These are phyloP conservation scores for Blumeria graminis DNA, from an alignment of 2,329 filamentous ascomycete species.

Conservation along the genomic window DNA sequence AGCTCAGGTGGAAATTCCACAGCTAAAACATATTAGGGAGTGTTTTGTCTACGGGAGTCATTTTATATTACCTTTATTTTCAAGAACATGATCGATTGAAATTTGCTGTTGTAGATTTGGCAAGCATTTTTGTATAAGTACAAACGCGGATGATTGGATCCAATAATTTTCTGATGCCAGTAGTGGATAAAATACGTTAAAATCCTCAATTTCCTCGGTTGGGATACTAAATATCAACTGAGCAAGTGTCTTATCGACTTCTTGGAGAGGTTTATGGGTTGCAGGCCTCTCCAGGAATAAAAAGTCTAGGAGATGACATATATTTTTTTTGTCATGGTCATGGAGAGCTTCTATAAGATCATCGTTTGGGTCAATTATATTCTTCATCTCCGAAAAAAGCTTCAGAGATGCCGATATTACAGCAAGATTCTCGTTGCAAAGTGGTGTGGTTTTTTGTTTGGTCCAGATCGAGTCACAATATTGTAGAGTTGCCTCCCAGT, in stretches of 20 bases:
- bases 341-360: conserved; percentile 57
- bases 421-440: conserved; percentile 27
- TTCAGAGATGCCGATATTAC: conserved; percentile 50
- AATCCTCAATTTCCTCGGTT: conserved; percentile 33
- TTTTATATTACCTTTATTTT: conserved; percentile 29
- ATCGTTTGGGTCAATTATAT: conserved; percentile 53
- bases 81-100: conserved; percentile 51
- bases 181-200: conserved; percentile 48
- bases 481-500: conserved; percentile 49
- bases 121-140: conserved; percentile 56
- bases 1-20: conserved; percentile 65
- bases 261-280: conserved; percentile 35
- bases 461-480: conserved; percentile 35
- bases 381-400: conserved; percentile 38
- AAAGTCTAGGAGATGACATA: conserved; percentile 27
- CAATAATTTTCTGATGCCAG: conserved; percentile 50
- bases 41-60: not conserved
- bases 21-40: conserved; percentile 15
- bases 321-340: conserved; percentile 31
- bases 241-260: conserved; percentile 52
- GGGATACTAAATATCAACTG: conserved; percentile 43
- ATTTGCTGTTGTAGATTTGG: conserved; percentile 57
- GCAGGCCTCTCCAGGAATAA: conserved; percentile 27
- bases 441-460: conserved; percentile 16
- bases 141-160: conserved; percentile 61